Percentiles rank a stretch among this genome's conserved stretches.
Conservation (phyloP, 228 moss, liverwort and hornwort genomes). For the Sphagnum fallax region DNA sequence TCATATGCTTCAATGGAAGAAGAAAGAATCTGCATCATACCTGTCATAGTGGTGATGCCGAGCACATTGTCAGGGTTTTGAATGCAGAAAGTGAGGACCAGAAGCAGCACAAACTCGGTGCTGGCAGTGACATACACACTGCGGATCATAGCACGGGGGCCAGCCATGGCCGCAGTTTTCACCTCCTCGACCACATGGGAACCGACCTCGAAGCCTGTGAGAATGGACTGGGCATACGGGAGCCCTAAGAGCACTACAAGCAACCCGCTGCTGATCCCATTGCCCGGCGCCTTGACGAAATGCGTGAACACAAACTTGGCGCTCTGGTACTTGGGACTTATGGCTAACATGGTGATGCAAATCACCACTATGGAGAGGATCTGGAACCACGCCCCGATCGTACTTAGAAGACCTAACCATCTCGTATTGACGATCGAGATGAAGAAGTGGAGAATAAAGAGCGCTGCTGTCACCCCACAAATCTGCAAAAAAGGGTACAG, state of each 20-base stretch:
- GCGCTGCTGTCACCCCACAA: slow-evolving; percentile 20
- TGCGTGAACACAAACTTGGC: slow-evolving; percentile 30
- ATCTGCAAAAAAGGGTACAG: slow-evolving; percentile 6
- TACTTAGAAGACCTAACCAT: slow-evolving; percentile 22
- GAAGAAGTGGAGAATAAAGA: slow-evolving; percentile 22
- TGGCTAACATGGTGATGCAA: slow-evolving; percentile 19
- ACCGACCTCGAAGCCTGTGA: slow-evolving; percentile 38
- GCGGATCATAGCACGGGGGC: slow-evolving; percentile 29
- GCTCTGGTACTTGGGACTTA: slow-evolving; percentile 23
- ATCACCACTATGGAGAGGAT: slow-evolving; percentile 22
- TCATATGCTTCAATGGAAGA: not conserved
- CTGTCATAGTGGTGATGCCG: slow-evolving; percentile 13
- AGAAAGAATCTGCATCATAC: slow-evolving; percentile 1
- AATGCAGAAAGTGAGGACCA: slow-evolving; percentile 30
- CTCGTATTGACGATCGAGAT: slow-evolving; percentile 22
- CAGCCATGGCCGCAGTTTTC: slow-evolving; percentile 24
- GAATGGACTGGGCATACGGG: slow-evolving; percentile 38
- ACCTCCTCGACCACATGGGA: slow-evolving; percentile 40
- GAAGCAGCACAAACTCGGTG: slow-evolving; percentile 25
- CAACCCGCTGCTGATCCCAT: slow-evolving; percentile 13
- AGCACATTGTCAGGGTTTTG: slow-evolving; percentile 21
- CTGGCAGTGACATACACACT: slow-evolving; percentile 18
- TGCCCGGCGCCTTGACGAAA: slow-evolving; percentile 22
- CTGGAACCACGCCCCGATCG: slow-evolving; percentile 32
- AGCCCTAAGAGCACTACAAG: slow-evolving; percentile 31